phyloP scores from a whole-genome alignment of 257 asterid species.

The Jacaranda mimosifolia region DNA sequence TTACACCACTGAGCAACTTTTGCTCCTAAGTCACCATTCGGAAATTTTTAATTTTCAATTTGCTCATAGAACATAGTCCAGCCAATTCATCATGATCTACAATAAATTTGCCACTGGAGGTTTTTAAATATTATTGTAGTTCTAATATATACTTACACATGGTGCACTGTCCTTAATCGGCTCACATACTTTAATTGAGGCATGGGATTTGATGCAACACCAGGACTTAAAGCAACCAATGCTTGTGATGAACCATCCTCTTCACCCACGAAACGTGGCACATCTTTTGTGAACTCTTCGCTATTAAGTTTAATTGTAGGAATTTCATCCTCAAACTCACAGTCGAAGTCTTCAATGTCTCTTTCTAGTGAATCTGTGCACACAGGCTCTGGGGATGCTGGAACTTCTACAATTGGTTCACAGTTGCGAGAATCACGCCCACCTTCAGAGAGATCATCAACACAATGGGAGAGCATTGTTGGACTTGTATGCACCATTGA shows the following conservation, averaged over 20 bases:
- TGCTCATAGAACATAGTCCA: background rate
- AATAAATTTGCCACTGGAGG: background rate
- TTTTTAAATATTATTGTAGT: background rate
- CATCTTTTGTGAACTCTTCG: conserved; percentile 29
- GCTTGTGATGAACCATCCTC: conserved; percentile 40
- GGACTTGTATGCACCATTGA: conserved; percentile 1
- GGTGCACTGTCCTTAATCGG: conserved; percentile 52
- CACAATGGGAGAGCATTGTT: background rate
- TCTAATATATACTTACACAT: conserved; percentile 51
- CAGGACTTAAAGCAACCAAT: conserved; percentile 38
- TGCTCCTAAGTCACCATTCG: too few species aligned
- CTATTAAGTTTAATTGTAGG: conserved; percentile 42
- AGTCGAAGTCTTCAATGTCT: conserved; percentile 32
- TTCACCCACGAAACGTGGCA: background rate
- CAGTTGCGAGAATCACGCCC: conserved; percentile 1
- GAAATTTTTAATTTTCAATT: background rate
- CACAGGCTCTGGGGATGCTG: conserved; percentile 37
- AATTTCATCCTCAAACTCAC: conserved; percentile 42
- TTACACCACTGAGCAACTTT: too few species aligned
- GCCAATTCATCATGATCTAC: background rate
- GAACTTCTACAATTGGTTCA: conserved; percentile 63
- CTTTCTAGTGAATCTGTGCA: background rate
- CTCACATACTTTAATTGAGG: conserved; percentile 35
- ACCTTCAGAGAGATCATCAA: conserved; percentile 3
- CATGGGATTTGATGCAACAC: conserved; percentile 33